phyloP scores from a whole-genome alignment of 176 grass and related monocot species.

The Oryza officinalis region DNA sequence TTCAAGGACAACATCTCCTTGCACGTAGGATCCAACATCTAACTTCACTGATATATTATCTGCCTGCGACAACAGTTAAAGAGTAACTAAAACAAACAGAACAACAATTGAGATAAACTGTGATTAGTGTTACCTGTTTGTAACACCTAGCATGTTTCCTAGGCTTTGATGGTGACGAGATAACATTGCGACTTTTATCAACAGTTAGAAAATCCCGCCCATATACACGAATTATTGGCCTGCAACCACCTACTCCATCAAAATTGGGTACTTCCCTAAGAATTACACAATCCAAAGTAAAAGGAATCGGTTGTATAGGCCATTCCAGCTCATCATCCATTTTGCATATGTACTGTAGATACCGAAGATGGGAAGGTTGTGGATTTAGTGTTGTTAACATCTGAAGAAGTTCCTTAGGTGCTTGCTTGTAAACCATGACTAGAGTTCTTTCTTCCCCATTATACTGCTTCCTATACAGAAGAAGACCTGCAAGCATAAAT shows the following conservation, averaged over 20 bases:
- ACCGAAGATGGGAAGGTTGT: conserved; percentile 81
- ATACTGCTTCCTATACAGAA: conserved; percentile 83
- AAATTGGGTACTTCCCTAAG: conserved; percentile 86
- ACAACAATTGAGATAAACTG: conserved; percentile 19
- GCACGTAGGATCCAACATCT: conserved; percentile 81
- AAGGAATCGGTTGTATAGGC: conserved; percentile 56
- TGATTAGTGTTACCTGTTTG: conserved; percentile 65
- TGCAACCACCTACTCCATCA: conserved; percentile 76
- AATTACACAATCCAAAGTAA: conserved; percentile 93
- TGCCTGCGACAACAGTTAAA: conserved; percentile 75
- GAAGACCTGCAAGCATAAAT: conserved; percentile 94
- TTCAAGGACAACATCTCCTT: conserved; percentile 92
- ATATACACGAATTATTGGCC: conserved; percentile 71
- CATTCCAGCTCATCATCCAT: conserved; percentile 55
- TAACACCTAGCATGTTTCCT: conserved; percentile 74
- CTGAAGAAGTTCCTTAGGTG: conserved; percentile 81
- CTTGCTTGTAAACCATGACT: conserved; percentile 95
- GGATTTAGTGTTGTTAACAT: conserved; percentile 74
- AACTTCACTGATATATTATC: conserved; percentile 74
- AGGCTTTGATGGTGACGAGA: conserved; percentile 57
- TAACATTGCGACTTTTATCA: conserved; percentile 51
- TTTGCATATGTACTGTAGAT: conserved; percentile 78
- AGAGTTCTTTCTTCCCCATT: conserved; percentile 89
- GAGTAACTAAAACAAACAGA: conserved; percentile 51
- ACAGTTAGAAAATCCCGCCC: conserved; percentile 58